Evolutionary conservation across 2,329 filamentous ascomycete genomes (phyloP).

Genomic region (Fusarium sulawesiense): DNA sequence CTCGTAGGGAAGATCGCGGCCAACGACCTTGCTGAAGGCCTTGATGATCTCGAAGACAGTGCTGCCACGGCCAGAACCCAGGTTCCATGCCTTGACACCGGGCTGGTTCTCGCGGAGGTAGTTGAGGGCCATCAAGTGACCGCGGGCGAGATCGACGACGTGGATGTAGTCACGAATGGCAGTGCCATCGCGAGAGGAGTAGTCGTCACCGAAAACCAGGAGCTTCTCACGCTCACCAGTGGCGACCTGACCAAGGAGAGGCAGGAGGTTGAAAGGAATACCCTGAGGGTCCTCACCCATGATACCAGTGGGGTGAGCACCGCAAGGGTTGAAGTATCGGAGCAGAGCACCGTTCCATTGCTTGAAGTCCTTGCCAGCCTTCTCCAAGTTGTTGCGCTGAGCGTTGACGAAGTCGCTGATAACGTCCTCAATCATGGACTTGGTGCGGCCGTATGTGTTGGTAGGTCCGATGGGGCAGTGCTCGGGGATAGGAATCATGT

Average conservation of each 20-base stretch:
- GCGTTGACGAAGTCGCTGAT: slow-evolving; percentile 92
- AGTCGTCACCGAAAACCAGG: slow-evolving; percentile 95
- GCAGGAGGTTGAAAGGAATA: slow-evolving; percentile 94
- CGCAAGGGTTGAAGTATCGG: slow-evolving; percentile 97
- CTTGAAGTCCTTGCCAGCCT: slow-evolving; percentile 79
- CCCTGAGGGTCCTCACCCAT: slow-evolving; percentile 99
- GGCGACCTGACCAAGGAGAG: slow-evolving; percentile 93
- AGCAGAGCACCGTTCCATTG: slow-evolving; percentile 94
- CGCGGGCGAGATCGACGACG: slow-evolving; percentile 87
- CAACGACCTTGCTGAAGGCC: slow-evolving; percentile 89
- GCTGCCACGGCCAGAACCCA: slow-evolving; percentile 92
- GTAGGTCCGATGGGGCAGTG: slow-evolving; percentile 95
- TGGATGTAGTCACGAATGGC: slow-evolving; percentile 99
- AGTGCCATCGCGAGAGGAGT: slow-evolving; percentile 88
- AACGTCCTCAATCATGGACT: slow-evolving; percentile 89
- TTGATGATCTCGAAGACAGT: slow-evolving; percentile 98
- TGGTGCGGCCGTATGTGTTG: slow-evolving; percentile 97
- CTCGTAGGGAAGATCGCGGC: slow-evolving; percentile 86
- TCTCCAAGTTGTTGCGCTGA: slow-evolving; percentile 83
- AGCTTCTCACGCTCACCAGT: slow-evolving; percentile 95
- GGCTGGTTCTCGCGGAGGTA: slow-evolving; percentile 86
- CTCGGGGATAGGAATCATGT: slow-evolving; percentile 99
- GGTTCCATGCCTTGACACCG: slow-evolving; percentile 94
- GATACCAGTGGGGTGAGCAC: slow-evolving; percentile 92
- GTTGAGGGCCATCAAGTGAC: slow-evolving; percentile 89